Base-by-base conservation (phyloP, 139 green algal genomes). In the Desmodesmus armatus region DNA sequence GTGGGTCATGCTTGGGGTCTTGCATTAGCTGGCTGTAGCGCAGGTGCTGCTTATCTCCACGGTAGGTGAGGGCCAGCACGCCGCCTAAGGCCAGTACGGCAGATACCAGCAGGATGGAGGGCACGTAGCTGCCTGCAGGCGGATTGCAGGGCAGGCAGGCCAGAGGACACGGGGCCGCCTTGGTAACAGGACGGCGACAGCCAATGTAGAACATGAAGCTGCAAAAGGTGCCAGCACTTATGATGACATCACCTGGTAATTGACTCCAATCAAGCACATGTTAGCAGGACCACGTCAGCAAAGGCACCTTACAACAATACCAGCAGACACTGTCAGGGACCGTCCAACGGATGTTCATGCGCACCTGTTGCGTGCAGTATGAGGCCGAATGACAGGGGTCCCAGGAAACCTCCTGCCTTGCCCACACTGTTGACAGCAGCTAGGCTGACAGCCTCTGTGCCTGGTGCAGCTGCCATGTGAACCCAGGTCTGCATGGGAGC, bases 371-470 rank as follows among this genome's bases (percentile, higher is more conserved):
- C 76, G 13, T 82, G 76, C 21, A 82, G 76, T 5, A 82, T 73
- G 37, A 82, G 62, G 5, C 78, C 62, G 41, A 74, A 84, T 31
- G 39, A 49, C 11, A 85, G 43, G 29, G 79, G 79, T 0, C 79
- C 79, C n/a, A 77, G 41, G 31, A 75, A 63, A 9, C 79, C 79
- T 19, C 79, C 79, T 29, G 65, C 62, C 35, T 85, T 85, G 23
- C 79, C 79, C 11, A 85, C 62, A 25, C 65, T 78, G 65, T 85
- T 85, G 31, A 85, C 79, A 29, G 79, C 79, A 43, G 79, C 63
- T 29, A 85, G 21, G 2, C 29, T 29, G 6, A 85, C 79, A 3
- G 79, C 79, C 19, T 43, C 65, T 35, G 63, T 77, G 31, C 79
- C 79, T 25, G 79, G 79, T 7, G 51, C 49, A 4, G 79, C 79